Conservation (phyloP, 2,329 filamentous ascomycete genomes). For the Trichothecium roseum region DNA sequence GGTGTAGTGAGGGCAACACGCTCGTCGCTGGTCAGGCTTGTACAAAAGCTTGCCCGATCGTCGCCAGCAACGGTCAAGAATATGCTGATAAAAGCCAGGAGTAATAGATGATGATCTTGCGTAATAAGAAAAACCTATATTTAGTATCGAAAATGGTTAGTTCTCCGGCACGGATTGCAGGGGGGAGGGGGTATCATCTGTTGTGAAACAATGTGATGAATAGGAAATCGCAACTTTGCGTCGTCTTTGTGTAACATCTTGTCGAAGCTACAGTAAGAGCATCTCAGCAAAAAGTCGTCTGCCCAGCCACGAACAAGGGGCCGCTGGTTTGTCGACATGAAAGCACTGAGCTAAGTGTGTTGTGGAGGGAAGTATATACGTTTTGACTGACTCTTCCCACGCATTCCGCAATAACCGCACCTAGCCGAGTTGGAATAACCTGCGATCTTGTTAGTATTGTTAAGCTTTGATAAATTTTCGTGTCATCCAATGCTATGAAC, state of each 20-base stretch:
- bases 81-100: conserved; percentile 56
- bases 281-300: no score
- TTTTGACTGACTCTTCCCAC: conserved; percentile 40
- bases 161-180: conserved; percentile 10
- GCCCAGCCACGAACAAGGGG: no score
- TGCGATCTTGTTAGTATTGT: conserved; percentile 18
- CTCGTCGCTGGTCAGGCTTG: conserved; percentile 64
- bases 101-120: conserved; percentile 50
- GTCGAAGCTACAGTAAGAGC: no score
- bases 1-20: conserved; percentile 89
- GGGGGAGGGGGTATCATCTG: no score
- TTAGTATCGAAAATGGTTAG: conserved; percentile 12
- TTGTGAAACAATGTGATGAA: no score
- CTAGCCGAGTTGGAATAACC: conserved; percentile 41
- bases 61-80: conserved; percentile 71
- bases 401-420: conserved; percentile 42
- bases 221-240: no score
- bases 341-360: not conserved
- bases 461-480: no score
- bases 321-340: no score
- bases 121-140: conserved; percentile 63
- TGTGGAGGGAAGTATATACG: conserved; percentile 14
- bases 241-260: no score
- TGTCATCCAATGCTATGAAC: no score
- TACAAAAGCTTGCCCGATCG: conserved; percentile 63